A percentile compares a stretch with the other conserved stretches of the same genome.
Conservation (phyloP, 192 early-diverging fungal genomes). For the Coemansia sp. region DNA sequence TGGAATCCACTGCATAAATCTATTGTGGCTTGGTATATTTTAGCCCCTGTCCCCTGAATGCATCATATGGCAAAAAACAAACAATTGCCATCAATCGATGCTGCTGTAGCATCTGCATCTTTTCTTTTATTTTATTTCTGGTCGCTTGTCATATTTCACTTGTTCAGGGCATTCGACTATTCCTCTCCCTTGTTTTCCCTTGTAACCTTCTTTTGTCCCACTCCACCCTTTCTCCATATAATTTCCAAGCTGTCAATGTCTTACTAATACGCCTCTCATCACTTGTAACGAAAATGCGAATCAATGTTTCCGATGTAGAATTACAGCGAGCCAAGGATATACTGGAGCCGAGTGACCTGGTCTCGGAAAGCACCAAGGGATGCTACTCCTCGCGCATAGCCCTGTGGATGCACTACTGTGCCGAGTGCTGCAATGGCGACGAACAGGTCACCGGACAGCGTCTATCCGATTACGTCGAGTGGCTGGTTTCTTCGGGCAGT, state of each 20-base stretch:
- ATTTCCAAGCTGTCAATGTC: neutral
- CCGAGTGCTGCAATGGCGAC: conserved; percentile 24
- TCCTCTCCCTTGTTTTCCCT: neutral
- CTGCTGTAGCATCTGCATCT: neutral
- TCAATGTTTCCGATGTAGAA: conserved; percentile 27
- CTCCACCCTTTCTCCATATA: neutral
- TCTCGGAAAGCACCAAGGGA: conserved; percentile 49
- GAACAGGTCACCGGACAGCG: conserved; percentile 34
- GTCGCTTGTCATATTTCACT: neutral
- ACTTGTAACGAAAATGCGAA: conserved; percentile 9
- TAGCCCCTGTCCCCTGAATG: conserved; percentile 6
- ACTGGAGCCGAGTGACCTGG: conserved; percentile 37
- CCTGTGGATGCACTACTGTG: conserved; percentile 52
- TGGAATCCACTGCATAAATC: neutral
- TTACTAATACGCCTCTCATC: neutral
- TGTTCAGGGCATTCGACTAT: neutral
- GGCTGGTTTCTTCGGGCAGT: conserved; percentile 51
- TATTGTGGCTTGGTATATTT: conserved; percentile 13
- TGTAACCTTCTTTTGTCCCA: neutral
- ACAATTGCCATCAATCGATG: conserved; percentile 3
- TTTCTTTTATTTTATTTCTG: neutral
- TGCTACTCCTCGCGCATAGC: conserved; percentile 55
- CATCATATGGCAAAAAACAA: conserved; percentile 6
- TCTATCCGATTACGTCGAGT: conserved; percentile 48
- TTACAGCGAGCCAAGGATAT: conserved; percentile 46